These are phyloP conservation scores for Hondaea fermentalgiana DNA, from an alignment of 108 stramenopile species.

Conservation along the genomic window DNA sequence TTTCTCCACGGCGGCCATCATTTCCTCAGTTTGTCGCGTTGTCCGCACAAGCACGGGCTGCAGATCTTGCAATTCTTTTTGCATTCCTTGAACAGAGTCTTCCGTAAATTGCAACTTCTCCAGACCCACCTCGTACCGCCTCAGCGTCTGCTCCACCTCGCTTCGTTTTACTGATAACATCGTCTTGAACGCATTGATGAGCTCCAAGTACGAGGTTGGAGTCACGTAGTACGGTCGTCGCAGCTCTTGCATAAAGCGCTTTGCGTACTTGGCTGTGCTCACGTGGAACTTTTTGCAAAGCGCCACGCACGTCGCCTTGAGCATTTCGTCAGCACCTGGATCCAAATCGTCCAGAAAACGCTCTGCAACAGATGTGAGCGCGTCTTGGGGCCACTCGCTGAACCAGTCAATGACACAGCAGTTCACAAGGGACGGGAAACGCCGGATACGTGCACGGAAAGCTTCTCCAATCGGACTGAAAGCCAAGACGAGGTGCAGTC, in stretches of 20 bases:
- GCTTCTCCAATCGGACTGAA: constrained; percentile 60
- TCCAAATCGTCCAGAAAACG: constrained; percentile 33
- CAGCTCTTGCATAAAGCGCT: constrained; percentile 27
- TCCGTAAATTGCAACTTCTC: constrained; percentile 49
- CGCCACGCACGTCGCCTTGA: constrained; percentile 27
- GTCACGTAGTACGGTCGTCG: constrained; percentile 55
- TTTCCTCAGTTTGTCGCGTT: constrained; percentile 38
- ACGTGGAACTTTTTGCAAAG: constrained; percentile 48
- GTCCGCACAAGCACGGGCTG: constrained; percentile 41
- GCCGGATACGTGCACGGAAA: constrained; percentile 51
- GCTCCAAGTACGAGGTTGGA: constrained; percentile 55
- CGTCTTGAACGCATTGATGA: constrained; percentile 51
- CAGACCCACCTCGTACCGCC: constrained; percentile 50
- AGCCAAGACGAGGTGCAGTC: constrained; percentile 60
- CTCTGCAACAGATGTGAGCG: constrained; percentile 53
- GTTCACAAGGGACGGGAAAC: constrained; percentile 58
- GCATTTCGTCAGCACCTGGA: constrained; percentile 37
- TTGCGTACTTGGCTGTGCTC: constrained; percentile 30
- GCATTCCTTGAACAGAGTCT: constrained; percentile 29
- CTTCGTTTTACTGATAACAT: constrained; percentile 34
- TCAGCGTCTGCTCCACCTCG: constrained; percentile 24
- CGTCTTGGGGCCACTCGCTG: constrained; percentile 57
- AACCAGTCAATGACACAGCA: constrained; percentile 67
- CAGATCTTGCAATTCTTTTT: constrained; percentile 45
- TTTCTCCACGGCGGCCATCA: constrained; percentile 40